Base-by-base conservation (phyloP, 2,329 filamentous ascomycete genomes). In the Fusarium sp. region DNA sequence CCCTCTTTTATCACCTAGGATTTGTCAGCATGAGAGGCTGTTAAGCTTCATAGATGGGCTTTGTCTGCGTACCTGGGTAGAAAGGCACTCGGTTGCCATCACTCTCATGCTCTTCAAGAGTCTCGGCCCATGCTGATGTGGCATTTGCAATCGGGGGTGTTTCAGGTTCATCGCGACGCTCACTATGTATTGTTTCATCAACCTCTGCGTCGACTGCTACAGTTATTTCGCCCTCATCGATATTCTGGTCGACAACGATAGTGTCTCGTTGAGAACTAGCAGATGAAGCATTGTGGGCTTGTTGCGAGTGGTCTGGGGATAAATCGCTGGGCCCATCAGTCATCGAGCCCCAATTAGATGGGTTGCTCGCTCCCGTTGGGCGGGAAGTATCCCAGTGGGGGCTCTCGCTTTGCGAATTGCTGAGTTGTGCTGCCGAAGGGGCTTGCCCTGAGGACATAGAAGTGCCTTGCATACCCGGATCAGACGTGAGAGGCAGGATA, bases 401-500 rank as follows among this genome's bases (percentile, higher is more conserved):
- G 7, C 18, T 41, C 34, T 55, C 26, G 10, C 24, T 55, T 2
- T 30, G 51, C 3, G 36, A 30, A 14, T 26, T 26, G 24, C 24
- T 2, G 12, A 26, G 24, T 18, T 30, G 26, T 15, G 26, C 5
- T n/a, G 36, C 15, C 13, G 18, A 5, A 22, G 24, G 34, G 6
- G 24, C 18, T 11, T 41, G 51, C 13, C 5, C 20, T 12, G 20
- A 41, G 3, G 24, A 18, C 6, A 30, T 11, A 15, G 51, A 22
- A 8, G 15, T 18, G 0, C n/a, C 20, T 5, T 20, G 51, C 20
- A 14, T 30, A 5, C 2, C 20, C 3, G 4, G 3, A 18, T 20
- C 36, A 41, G 51, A n/a, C 13, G 22, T 30, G 4, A 7, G 0
- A 11, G 36, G 51, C 51, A 55, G 14, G 4, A 55, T 30, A 55